Conservation (phyloP, 305 asterid species). For the Fraxinus velutina region DNA sequence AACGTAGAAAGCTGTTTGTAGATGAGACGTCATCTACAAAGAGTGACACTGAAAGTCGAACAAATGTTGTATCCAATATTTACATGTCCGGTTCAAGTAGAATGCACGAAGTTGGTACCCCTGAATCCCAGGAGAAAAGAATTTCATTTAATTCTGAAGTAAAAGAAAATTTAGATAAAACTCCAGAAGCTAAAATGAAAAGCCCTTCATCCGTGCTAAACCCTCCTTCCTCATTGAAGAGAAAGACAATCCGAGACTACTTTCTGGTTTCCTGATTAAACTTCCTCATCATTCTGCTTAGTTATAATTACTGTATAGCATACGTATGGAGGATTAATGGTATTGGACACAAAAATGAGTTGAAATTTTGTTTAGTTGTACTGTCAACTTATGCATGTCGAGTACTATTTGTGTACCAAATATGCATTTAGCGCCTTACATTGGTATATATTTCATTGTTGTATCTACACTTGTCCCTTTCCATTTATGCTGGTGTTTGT, state of each 20-base stretch:
- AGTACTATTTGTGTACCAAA: not conserved
- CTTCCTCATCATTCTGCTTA: not conserved
- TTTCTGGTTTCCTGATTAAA: constrained; percentile 47
- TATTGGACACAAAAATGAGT: not conserved
- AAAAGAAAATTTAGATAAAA: constrained; percentile 38
- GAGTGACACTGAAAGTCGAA: constrained; percentile 18
- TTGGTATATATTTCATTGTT: not conserved
- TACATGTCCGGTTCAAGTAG: constrained; percentile 32
- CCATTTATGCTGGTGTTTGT: not conserved
- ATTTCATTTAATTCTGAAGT: constrained; percentile 36
- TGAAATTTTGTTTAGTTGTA: not conserved
- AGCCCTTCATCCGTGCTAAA: constrained; percentile 92
- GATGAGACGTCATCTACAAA: constrained; percentile 39
- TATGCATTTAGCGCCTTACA: not conserved
- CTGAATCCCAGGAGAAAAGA: constrained; percentile 57
- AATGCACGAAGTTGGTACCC: constrained; percentile 50
- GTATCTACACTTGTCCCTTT: not conserved
- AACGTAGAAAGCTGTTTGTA: constrained; percentile 55
- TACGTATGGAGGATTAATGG: not conserved
- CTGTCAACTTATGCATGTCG: not conserved
- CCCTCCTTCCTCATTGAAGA: constrained; percentile 77
- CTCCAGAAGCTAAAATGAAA: constrained; percentile 51
- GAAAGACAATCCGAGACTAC: constrained; percentile 81
- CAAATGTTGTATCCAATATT: constrained; percentile 8
- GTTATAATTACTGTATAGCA: constrained; percentile 22